These are phyloP conservation scores for Paraphaeosphaeria sporulosa DNA, from an alignment of 2,329 filamentous ascomycete genomes.

Conservation along the genomic window DNA sequence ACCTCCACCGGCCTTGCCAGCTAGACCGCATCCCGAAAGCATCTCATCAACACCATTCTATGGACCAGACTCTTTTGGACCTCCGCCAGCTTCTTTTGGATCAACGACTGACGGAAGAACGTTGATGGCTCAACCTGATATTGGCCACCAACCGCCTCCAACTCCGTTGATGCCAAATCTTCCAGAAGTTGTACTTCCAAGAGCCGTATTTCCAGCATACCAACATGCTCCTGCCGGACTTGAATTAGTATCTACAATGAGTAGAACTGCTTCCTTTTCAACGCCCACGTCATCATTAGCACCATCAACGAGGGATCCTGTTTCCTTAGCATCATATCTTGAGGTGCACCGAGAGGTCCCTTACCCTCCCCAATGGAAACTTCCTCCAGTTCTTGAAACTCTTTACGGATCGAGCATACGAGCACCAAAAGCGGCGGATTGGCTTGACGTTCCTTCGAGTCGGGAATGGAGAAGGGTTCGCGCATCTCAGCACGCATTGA, in stretches of 20 bases:
- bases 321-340: constrained; percentile 31
- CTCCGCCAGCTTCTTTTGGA: constrained; percentile 3
- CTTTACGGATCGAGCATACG: constrained; percentile 30
- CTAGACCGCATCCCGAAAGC: constrained; percentile 25
- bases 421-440: constrained; percentile 24
- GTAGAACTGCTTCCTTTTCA: constrained; percentile 11
- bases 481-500: constrained; percentile 22
- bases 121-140: constrained; percentile 4
- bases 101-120: constrained; percentile 1
- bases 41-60: constrained; percentile 24
- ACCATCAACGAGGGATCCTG: constrained; percentile 17
- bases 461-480: constrained; percentile 33
- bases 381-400: constrained; percentile 28
- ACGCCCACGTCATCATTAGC: constrained; percentile 14
- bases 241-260: constrained; percentile 1
- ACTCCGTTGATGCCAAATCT: constrained; percentile 6
- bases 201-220: constrained; percentile 2
- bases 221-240: background rate
- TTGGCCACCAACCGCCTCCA: background rate
- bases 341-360: constrained; percentile 40
- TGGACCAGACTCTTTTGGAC: constrained; percentile 26
- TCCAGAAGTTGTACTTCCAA: constrained; percentile 14
- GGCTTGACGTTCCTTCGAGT: constrained; percentile 35
- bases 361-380: constrained; percentile 42
- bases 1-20: constrained; percentile 19